Conservation (phyloP, 108 stramenopile genomes). For the Poteriospumella lacustris region DNA sequence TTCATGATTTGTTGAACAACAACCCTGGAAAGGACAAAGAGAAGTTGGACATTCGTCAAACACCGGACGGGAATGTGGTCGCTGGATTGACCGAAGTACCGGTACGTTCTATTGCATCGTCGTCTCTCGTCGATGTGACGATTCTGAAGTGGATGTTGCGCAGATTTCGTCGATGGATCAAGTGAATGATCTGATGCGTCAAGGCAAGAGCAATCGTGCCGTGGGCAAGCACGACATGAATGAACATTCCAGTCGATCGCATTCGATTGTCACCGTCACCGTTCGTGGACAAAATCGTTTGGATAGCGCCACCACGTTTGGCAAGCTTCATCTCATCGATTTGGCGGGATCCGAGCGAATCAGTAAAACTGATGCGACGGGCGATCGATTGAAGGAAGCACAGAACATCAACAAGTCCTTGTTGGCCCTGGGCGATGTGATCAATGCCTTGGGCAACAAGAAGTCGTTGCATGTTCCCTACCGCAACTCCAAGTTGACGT, state of each 20-base stretch:
- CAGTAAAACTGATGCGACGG: conserved; percentile 53
- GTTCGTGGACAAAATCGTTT: conserved; percentile 34
- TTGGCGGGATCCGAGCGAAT: conserved; percentile 44
- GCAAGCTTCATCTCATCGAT: conserved; percentile 54
- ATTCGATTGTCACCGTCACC: conserved; percentile 48
- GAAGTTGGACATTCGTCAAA: conserved; percentile 53
- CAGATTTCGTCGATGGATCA: conserved; percentile 30
- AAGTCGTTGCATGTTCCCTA: conserved; percentile 67
- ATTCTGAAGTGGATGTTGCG: background rate
- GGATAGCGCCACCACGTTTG: conserved; percentile 27
- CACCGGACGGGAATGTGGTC: conserved; percentile 40
- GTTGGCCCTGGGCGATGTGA: conserved; percentile 57
- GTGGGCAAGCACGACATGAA: conserved; percentile 61
- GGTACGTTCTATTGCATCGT: background rate
- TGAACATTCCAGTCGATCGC: conserved; percentile 51
- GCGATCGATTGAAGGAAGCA: conserved; percentile 58
- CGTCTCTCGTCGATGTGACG: background rate
- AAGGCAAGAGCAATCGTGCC: conserved; percentile 42
- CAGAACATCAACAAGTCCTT: conserved; percentile 61
- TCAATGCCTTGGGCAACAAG: conserved; percentile 49
- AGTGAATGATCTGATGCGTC: conserved; percentile 38
- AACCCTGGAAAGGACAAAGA: background rate
- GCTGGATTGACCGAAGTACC: conserved; percentile 43
- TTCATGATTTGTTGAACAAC: conserved; percentile 5
- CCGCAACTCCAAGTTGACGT: conserved; percentile 87